phyloP scores from a whole-genome alignment of 768 basidiomycete species.

The Termitomyces heimii region DNA sequence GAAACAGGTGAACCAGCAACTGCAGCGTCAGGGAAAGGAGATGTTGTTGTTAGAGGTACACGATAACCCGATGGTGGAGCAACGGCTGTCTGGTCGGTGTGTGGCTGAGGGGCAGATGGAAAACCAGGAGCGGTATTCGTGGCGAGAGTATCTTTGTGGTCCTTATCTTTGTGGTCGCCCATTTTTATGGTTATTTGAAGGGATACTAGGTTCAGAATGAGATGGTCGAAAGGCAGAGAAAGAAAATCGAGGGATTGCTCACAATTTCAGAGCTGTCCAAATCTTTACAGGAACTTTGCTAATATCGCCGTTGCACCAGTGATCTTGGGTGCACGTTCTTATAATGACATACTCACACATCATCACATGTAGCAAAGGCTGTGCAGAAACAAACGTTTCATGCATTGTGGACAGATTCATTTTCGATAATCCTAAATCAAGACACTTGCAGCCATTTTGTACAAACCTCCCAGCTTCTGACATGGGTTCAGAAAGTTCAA shows the following conservation, averaged over 20 bases:
- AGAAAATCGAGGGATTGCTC: neutral
- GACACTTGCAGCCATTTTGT: no score
- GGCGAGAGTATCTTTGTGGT: slow-evolving; percentile 20
- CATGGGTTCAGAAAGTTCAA: no score
- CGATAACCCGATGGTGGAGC: slow-evolving; percentile 65
- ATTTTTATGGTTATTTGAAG: neutral
- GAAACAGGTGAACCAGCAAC: slow-evolving; percentile 47
- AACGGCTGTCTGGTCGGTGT: slow-evolving; percentile 5
- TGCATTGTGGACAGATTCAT: no score
- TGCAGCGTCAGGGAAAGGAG: slow-evolving; percentile 36
- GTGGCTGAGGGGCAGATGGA: slow-evolving; percentile 11
- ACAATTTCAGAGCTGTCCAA: neutral
- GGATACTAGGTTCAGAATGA: neutral
- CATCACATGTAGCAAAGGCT: neutral
- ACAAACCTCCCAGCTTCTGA: no score
- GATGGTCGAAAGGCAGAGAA: neutral
- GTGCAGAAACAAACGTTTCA: no score
- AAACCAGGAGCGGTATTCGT: slow-evolving; percentile 10
- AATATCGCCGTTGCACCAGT: neutral
- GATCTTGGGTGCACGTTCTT: neutral
- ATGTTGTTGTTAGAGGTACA: slow-evolving; percentile 40
- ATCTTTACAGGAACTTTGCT: neutral
- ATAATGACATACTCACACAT: neutral
- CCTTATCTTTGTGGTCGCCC: slow-evolving; percentile 14
- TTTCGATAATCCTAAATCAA: no score